Conservation (phyloP, 441 rosid species). For the Euphorbia corollata region DNA sequence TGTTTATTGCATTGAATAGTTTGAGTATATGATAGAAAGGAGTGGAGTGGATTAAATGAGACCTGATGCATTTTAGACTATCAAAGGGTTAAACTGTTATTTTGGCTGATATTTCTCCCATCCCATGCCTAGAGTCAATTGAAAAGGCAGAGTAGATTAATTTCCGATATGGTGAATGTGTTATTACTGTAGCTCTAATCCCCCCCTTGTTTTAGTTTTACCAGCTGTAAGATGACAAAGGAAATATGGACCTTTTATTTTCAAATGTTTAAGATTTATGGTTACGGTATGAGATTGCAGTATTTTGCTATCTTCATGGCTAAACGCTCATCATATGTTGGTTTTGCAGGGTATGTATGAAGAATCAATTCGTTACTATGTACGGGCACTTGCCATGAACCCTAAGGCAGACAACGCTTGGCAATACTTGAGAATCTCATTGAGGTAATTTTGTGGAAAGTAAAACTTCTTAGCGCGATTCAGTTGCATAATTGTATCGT, state of each 20-base stretch:
- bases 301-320: neutral
- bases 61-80: neutral
- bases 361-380: conserved; percentile 84
- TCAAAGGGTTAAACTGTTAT: neutral
- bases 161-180: too few species aligned
- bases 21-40: neutral
- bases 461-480: neutral
- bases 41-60: neutral
- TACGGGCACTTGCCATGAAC: conserved; percentile 94
- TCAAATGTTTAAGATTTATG: neutral
- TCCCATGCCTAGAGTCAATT: too few species aligned
- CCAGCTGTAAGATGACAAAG: conserved; percentile 2
- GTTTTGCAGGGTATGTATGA: conserved; percentile 64
- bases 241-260: neutral
- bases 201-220: neutral
- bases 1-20: too few species aligned
- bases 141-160: too few species aligned
- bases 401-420: conserved; percentile 99
- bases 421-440: conserved; percentile 90
- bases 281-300: neutral
- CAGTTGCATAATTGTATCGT: neutral
- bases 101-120: too few species aligned
- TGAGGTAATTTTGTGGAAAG: conserved; percentile 7
- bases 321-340: neutral
- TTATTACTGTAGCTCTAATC: too few species aligned